Percentiles rank a stretch among this genome's conserved stretches.
Evolutionary conservation across 192 early-diverging fungal species (phyloP).

Genomic region (Coemansia sp.): DNA sequence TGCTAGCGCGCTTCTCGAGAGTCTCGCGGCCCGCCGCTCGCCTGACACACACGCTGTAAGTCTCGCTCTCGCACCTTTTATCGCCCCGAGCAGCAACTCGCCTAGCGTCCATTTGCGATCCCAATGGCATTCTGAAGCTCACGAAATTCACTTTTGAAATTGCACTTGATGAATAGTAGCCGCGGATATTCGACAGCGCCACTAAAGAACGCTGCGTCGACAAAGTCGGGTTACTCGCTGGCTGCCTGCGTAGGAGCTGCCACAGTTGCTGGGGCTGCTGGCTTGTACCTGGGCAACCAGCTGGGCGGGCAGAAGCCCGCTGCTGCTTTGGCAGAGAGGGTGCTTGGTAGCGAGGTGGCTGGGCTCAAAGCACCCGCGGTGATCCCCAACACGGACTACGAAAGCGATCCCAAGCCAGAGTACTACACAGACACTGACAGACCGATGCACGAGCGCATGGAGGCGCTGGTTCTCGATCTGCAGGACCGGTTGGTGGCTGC

Average conservation of each 20-base stretch:
- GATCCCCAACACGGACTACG: slow-evolving; percentile 39
- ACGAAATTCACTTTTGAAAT: background rate
- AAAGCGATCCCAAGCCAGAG: slow-evolving; percentile 15
- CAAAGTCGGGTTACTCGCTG: slow-evolving; percentile 2
- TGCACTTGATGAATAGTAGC: background rate
- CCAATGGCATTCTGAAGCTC: too few species aligned
- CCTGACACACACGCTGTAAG: too few species aligned
- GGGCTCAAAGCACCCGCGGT: slow-evolving; percentile 8
- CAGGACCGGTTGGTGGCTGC: slow-evolving; percentile 70
- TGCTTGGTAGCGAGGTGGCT: slow-evolving; percentile 23
- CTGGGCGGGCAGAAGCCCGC: background rate
- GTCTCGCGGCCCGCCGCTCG: too few species aligned
- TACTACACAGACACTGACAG: slow-evolving; percentile 24
- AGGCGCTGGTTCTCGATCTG: slow-evolving; percentile 66
- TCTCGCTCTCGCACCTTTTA: too few species aligned
- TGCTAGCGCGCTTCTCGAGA: too few species aligned
- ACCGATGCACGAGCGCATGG: slow-evolving; percentile 84
- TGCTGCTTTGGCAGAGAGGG: background rate
- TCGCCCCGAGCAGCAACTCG: too few species aligned
- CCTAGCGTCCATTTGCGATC: too few species aligned
- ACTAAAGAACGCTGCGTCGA: background rate
- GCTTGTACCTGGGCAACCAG: slow-evolving; percentile 1
- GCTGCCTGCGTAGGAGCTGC: background rate
- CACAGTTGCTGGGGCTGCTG: slow-evolving; percentile 2
- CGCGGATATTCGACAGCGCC: slow-evolving; percentile 3